Conservation (phyloP, 257 asterid genomes). For the Fraxinus quadrangulata region DNA sequence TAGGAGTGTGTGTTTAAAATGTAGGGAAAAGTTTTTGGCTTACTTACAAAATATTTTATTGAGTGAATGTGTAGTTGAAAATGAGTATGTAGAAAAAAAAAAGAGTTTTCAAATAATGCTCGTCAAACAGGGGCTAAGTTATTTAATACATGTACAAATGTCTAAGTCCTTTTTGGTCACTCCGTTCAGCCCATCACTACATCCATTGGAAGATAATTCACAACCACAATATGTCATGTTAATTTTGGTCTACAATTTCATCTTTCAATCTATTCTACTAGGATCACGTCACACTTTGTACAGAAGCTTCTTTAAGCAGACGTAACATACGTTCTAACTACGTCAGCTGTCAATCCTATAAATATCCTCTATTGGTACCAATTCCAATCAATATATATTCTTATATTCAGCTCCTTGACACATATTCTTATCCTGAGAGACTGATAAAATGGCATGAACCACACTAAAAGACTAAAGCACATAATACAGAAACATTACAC, state of each 20-base stretch:
- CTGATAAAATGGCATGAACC: not conserved
- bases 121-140: not conserved
- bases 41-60: no score
- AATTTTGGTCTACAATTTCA: not conserved
- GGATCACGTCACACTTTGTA: not conserved
- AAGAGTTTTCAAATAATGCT: no score
- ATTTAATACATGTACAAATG: not conserved
- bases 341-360: not conserved
- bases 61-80: no score
- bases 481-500: not conserved
- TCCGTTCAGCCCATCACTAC: not conserved
- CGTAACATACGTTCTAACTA: not conserved
- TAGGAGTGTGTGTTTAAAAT: no score
- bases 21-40: no score
- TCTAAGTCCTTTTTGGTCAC: not conserved
- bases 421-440: not conserved
- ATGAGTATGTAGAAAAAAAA: no score
- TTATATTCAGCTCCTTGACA: no score
- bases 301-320: not conserved
- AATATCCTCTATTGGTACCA: not conserved
- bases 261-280: conserved; percentile 1
- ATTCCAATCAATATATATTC: not conserved
- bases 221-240: not conserved
- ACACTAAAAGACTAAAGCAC: not conserved
- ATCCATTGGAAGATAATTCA: not conserved